Percentiles rank a stretch among this genome's conserved stretches.
These are phyloP conservation scores for Talaromyces piceae DNA, from an alignment of 2,329 filamentous ascomycete species.

Conservation along the genomic window DNA sequence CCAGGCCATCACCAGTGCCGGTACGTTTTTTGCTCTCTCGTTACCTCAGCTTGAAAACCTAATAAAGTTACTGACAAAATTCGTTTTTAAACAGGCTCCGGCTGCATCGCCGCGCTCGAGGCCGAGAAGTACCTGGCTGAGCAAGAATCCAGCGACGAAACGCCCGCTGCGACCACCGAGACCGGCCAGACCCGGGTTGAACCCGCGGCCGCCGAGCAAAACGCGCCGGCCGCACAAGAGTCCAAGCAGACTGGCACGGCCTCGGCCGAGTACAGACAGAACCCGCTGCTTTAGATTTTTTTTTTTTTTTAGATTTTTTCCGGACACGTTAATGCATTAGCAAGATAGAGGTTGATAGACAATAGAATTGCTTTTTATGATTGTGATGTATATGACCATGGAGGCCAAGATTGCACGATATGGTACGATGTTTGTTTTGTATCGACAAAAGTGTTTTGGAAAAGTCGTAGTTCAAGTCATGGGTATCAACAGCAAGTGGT, in stretches of 20 bases:
- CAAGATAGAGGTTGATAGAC: not conserved
- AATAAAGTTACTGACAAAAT: conserved; percentile 15
- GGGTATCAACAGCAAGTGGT: not conserved
- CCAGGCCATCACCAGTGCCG: conserved; percentile 95
- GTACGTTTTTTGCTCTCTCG: conserved; percentile 51
- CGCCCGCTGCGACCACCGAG: conserved; percentile 34
- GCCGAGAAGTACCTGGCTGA: conserved; percentile 90
- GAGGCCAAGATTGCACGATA: too few species aligned
- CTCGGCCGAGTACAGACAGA: conserved; percentile 52
- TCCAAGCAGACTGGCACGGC: conserved; percentile 16
- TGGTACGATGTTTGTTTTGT: not conserved
- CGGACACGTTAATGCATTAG: not conserved
- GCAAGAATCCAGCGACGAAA: conserved; percentile 46
- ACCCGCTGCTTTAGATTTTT: conserved; percentile 51
- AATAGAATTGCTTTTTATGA: not conserved
- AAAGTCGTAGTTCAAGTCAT: not conserved
- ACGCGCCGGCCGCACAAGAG: not conserved
- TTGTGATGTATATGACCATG: too few species aligned
- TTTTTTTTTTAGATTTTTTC: not conserved
- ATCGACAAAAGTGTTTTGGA: not conserved
- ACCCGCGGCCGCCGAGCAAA: conserved; percentile 13
- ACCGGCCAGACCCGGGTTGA: conserved; percentile 40
- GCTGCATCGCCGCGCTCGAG: conserved; percentile 91
- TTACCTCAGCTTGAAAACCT: not conserved
- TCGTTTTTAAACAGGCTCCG: conserved; percentile 55